phyloP scores from a whole-genome alignment of 2,329 filamentous ascomycete species.

The Alternaria longipes region DNA sequence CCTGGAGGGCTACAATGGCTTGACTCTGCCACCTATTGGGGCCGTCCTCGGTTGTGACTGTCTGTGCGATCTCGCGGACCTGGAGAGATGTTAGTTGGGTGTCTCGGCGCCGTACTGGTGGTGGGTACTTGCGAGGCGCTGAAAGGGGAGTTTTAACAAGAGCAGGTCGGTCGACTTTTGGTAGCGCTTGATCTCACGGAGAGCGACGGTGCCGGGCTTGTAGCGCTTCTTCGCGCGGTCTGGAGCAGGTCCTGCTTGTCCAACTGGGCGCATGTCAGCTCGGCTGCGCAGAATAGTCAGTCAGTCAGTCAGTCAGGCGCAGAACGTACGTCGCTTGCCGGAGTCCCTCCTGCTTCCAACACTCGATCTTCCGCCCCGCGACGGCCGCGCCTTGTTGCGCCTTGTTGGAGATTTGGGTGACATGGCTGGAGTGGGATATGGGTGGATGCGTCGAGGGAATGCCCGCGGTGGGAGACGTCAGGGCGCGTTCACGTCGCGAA shows the following conservation, averaged over 20 bases:
- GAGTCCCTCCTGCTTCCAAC: constrained; percentile 29
- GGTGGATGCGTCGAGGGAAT: neutral
- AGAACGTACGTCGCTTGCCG: constrained; percentile 31
- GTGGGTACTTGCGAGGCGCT: constrained; percentile 73
- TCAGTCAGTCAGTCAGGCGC: neutral
- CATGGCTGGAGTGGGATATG: constrained; percentile 12
- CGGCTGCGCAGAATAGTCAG: neutral
- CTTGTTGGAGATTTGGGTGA: constrained; percentile 38
- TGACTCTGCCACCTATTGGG: constrained; percentile 86
- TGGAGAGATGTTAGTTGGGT: constrained; percentile 69
- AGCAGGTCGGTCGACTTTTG: constrained; percentile 97
- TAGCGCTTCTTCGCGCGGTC: constrained; percentile 52
- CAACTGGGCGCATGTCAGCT: constrained; percentile 30
- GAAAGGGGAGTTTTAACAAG: constrained; percentile 97
- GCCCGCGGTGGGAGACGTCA: neutral
- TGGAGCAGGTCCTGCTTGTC: constrained; percentile 46
- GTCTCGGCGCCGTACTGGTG: neutral
- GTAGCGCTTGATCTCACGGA: constrained; percentile 98
- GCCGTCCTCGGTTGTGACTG: constrained; percentile 72
- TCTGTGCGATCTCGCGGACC: constrained; percentile 72
- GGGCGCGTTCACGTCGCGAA: constrained; percentile 6
- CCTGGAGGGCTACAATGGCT: constrained; percentile 95
- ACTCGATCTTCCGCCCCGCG: constrained; percentile 39
- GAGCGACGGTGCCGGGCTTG: constrained; percentile 81
- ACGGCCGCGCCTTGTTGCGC: constrained; percentile 45